Base-by-base conservation (phyloP, 2,329 filamentous ascomycete species). In the Calonectria pauciramosa region DNA sequence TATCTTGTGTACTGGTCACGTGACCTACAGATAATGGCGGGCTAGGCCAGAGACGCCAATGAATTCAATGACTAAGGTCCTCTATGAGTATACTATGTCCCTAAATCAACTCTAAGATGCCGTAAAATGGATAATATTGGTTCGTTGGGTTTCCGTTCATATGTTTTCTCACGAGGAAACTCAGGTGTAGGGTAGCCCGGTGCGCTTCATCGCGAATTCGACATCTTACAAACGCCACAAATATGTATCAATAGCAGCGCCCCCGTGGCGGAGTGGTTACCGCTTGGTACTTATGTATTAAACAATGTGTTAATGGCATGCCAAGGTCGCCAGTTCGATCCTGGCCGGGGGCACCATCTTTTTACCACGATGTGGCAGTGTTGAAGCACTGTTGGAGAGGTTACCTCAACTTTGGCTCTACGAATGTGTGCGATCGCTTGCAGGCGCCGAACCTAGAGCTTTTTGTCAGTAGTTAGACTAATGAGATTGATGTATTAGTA, bases 261-360 rank as follows among this genome's bases (percentile, higher is more conserved):
- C 68, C 68, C 68, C 68, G 68, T 70, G 68, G 68, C 56, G 68
- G 56, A 70, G 68, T 70, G 68, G 68, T 70, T 70, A 70, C 41
- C 68, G 56, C 68, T 56, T 70, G 68, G 68, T 56, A 60, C 68
- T 70, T 70, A 70, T 70, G 56, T 70, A 36, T 63, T 64, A 56
- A 70, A 38, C 9, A 41, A 49, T 23, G 18, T n/a, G n/a, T 63
- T 59, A 41, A 56, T 60, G 68, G 52, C 56, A 70, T 70, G 68
- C 68, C 68, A 70, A 70, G 68, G 54, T 70, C 68, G 68, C 68
- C 68, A 70, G 68, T 70, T 70, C 68, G 68, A 70, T 63, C 68
- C 68, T 70, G 68, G 68, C 68, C 68, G 68, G 68, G 68, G 68
- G 68, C 68, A 70, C 54, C 54, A 70, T 63, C 4, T 49, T 63